phyloP scores from a whole-genome alignment of 768 basidiomycete species.

The Mycena vulgaris region DNA sequence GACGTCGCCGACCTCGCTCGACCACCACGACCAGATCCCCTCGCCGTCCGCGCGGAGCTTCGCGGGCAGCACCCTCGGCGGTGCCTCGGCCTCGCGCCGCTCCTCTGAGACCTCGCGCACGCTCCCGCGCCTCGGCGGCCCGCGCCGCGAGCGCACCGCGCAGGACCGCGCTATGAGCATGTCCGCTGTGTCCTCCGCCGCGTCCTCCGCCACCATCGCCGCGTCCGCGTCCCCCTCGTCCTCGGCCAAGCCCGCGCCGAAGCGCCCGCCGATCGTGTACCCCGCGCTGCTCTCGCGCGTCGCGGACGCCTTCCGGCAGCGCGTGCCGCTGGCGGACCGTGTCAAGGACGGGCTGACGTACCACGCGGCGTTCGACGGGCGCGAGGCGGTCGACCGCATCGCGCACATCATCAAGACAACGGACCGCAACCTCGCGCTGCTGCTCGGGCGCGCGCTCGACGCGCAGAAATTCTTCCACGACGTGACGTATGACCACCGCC shows the following conservation, averaged over 20 bases:
- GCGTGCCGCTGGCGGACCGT: conserved; percentile 82
- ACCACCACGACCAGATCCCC: conserved; percentile 49
- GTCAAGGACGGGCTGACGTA: conserved; percentile 97
- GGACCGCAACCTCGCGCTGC: conserved; percentile 93
- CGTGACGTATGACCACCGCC: conserved; percentile 97
- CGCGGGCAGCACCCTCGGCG: neutral
- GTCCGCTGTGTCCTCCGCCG: conserved; percentile 73
- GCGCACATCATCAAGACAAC: conserved; percentile 99
- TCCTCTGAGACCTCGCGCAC: conserved; percentile 82
- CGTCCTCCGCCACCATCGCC: conserved; percentile 58
- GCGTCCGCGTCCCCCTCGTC: conserved; percentile 40
- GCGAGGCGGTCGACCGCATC: conserved; percentile 97
- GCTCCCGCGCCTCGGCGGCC: conserved; percentile 63
- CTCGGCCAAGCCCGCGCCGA: conserved; percentile 28
- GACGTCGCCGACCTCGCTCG: conserved; percentile 58
- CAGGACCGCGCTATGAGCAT: conserved; percentile 87
- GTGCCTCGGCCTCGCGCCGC: conserved; percentile 61
- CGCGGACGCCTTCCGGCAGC: conserved; percentile 92
- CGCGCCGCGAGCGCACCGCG: conserved; percentile 71
- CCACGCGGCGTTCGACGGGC: conserved; percentile 96
- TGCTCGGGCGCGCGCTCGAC: conserved; percentile 96
- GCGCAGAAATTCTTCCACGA: conserved; percentile 99
- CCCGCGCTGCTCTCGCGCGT: conserved; percentile 97
- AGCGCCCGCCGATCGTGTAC: conserved; percentile 83
- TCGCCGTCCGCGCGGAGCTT: conserved; percentile 41